Base-by-base conservation (phyloP, 257 asterid species). In the Oldenlandia corymbosa region DNA sequence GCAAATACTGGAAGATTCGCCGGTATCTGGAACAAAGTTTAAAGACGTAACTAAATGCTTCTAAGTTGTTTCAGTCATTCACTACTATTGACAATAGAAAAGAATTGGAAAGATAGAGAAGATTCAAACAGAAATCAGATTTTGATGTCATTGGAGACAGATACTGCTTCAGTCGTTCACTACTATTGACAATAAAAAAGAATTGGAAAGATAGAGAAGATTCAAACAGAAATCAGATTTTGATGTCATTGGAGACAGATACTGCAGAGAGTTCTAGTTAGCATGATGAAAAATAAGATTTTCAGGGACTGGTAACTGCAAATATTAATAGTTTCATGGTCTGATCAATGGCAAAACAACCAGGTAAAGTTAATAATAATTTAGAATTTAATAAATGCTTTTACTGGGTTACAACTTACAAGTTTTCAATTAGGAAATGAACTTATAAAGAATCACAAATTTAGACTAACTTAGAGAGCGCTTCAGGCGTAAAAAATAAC, bases 1-100 rank as follows among this genome's bases (percentile, higher is more conserved):
- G 94, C 79, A 93, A 88, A 79, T 88, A 88, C 78, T 93, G 95
- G 67, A 93, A 93, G 69, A 93, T 83, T 88, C 86, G 81, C 59
- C 85, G 93, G 70, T 93, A 93, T 88, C 97, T 90, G 81, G 52
- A 68, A 54, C 56, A 73, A 68, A 58, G 41, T 52, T 24, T 53
- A 50, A 55, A 70, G 57, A 45, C 43, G 48, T 48, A 23, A 52
- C 21, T 34, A 16, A 27, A 64, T 34, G 28, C 18, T 31, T 28
- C 64, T 39, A 10, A 62, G 20, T 16, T 18, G 2, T 26, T 27
- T 45, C 60, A 47, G 59, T 37, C 27, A 43, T 72, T 24, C 72
- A 76, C 70, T 31, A 43, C 58, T 57, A 42, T 49, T 54, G 66
- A 63, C 75, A 66, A 63, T 48, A 62, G n/a, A 32, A 46, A 46